Evolutionary conservation across 2,329 filamentous ascomycete species (phyloP).

Genomic region (Cordyceps sp.): DNA sequence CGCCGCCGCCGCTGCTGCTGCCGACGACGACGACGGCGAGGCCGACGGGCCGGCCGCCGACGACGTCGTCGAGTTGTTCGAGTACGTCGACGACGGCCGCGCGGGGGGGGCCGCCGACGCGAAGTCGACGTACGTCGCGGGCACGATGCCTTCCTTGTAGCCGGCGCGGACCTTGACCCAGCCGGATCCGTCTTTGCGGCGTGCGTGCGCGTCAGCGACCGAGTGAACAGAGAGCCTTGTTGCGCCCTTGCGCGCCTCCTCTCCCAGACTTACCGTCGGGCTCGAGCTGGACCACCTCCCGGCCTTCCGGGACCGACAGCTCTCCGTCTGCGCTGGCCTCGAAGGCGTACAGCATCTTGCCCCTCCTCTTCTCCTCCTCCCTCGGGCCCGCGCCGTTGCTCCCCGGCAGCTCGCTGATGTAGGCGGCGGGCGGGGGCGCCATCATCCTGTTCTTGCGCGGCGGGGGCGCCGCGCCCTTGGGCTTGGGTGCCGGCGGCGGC

Average conservation of each 20-base stretch:
- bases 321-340: constrained; percentile 70
- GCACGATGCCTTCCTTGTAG: constrained; percentile 69
- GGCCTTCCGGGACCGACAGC: constrained; percentile 61
- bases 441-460: constrained; percentile 54
- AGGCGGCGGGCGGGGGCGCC: constrained; percentile 73
- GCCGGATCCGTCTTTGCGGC: constrained; percentile 79
- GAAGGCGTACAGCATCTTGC: constrained; percentile 82
- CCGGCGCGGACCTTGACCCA: constrained; percentile 76
- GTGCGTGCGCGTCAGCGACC: constrained; percentile 1
- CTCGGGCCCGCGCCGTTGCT: constrained; percentile 18
- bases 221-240: background rate
- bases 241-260: too few species aligned
- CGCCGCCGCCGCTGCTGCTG: too few species aligned
- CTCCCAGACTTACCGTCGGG: constrained; percentile 73
- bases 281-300: constrained; percentile 63
- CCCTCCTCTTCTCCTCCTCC: constrained; percentile 35
- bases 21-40: background rate
- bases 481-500: constrained; percentile 5
- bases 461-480: constrained; percentile 12
- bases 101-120: constrained; percentile 27
- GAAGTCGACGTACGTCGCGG: constrained; percentile 68
- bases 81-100: background rate
- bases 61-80: background rate
- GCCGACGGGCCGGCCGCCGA: background rate
- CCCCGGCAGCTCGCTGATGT: constrained; percentile 52